Percentiles rank a stretch among this genome's conserved stretches.
Conservation (phyloP, 1,284 basidiomycete species). For the Fistulina hepatica region DNA sequence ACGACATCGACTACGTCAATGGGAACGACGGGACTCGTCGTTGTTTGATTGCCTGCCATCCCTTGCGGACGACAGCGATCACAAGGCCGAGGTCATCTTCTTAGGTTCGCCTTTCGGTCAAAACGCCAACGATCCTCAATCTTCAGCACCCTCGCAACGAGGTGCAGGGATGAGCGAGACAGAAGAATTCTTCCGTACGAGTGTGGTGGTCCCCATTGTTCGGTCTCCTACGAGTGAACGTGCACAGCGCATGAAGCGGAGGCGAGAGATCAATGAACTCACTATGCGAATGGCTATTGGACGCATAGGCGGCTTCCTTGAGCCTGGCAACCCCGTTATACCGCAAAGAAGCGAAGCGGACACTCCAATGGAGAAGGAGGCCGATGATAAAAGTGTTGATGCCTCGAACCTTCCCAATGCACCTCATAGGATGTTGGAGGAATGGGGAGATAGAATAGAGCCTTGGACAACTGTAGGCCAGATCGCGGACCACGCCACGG, state of each 20-base stretch:
- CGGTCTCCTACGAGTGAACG: slow-evolving; percentile 50
- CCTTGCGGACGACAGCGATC: slow-evolving; percentile 28
- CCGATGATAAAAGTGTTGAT: background rate
- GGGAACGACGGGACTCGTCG: slow-evolving; percentile 50
- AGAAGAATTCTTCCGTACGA: slow-evolving; percentile 53
- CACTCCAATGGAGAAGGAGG: slow-evolving; percentile 1
- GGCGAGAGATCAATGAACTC: slow-evolving; percentile 68
- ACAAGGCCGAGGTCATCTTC: slow-evolving; percentile 39
- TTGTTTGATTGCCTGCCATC: slow-evolving; percentile 38
- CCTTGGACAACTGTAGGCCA: slow-evolving; percentile 56
- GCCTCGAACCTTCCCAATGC: too few species aligned
- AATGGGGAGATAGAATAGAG: slow-evolving; percentile 61
- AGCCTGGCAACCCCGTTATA: too few species aligned
- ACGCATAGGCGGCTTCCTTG: slow-evolving; percentile 59
- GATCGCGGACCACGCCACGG: slow-evolving; percentile 64
- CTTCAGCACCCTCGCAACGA: slow-evolving; percentile 16
- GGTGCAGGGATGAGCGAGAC: slow-evolving; percentile 10
- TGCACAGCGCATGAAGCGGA: slow-evolving; percentile 44
- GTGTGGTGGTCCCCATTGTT: slow-evolving; percentile 56
- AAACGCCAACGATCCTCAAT: slow-evolving; percentile 15
- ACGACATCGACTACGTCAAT: slow-evolving; percentile 53
- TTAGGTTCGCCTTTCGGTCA: slow-evolving; percentile 24
- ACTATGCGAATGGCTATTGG: slow-evolving; percentile 72
- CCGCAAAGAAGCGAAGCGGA: background rate
- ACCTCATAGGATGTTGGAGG: slow-evolving; percentile 57